A percentile compares a stretch with the other conserved stretches of the same genome.
phyloP scores from a whole-genome alignment of 192 early-diverging fungal genomes.

The Umbelopsis vinacea region DNA sequence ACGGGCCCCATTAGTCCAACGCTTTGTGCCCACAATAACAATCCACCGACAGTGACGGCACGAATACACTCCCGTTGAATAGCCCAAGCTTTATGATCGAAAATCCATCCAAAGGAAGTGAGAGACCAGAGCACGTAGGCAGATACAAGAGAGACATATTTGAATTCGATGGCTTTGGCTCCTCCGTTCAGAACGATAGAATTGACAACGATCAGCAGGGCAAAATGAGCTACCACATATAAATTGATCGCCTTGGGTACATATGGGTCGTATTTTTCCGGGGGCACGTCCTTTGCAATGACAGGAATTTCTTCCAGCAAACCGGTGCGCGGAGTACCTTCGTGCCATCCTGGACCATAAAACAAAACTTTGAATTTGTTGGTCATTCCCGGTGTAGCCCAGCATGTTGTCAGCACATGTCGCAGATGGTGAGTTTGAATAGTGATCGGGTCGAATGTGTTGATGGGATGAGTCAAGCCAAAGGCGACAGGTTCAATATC shows the following conservation, averaged over 20 bases:
- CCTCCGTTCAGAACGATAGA: slow-evolving; percentile 1
- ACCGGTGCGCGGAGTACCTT: slow-evolving; percentile 48
- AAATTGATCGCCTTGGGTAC: slow-evolving; percentile 46
- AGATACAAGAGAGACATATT: not conserved
- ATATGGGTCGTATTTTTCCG: slow-evolving; percentile 49
- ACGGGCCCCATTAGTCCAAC: not conserved
- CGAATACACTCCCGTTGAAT: slow-evolving; percentile 13
- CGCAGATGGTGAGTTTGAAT: slow-evolving; percentile 58
- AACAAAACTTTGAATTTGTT: slow-evolving; percentile 56
- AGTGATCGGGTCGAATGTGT: slow-evolving; percentile 61
- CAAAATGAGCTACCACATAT: slow-evolving; percentile 48
- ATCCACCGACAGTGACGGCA: not conserved
- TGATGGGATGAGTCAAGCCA: slow-evolving; percentile 63
- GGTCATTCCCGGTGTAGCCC: slow-evolving; percentile 42
- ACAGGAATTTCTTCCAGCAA: slow-evolving; percentile 49
- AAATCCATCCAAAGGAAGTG: slow-evolving; percentile 30
- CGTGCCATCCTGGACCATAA: slow-evolving; percentile 62
- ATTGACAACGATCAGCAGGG: slow-evolving; percentile 34
- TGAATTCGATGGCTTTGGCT: not conserved
- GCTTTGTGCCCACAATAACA: not conserved
- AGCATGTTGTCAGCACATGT: slow-evolving; percentile 50
- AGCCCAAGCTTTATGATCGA: slow-evolving; percentile 26
- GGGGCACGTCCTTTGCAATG: slow-evolving; percentile 46
- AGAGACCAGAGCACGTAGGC: slow-evolving; percentile 19
- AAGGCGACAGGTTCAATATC: slow-evolving; percentile 56